A percentile compares a stretch with the other conserved stretches of the same genome.
phyloP scores from a whole-genome alignment of 169 alveolate genomes.

The Eimeria sp. region DNA sequence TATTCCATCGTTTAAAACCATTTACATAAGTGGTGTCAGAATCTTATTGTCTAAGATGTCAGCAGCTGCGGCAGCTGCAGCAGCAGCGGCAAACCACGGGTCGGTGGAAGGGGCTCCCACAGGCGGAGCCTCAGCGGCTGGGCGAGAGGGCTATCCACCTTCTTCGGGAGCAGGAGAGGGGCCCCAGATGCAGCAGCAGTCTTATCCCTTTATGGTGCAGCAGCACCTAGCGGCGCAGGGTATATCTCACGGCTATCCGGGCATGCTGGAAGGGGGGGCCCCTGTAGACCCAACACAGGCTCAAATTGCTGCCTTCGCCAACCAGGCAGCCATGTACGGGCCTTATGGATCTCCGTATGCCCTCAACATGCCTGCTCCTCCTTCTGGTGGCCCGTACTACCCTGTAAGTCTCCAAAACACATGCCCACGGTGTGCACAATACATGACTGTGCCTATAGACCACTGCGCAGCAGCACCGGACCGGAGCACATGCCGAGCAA shows the following conservation, averaged over 20 bases:
- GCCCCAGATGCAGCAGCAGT: slow-evolving; percentile 32
- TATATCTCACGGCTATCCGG: slow-evolving; percentile 65
- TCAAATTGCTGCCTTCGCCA: slow-evolving; percentile 76
- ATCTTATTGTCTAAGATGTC: slow-evolving; percentile 40
- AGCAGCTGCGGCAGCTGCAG: slow-evolving; percentile 52
- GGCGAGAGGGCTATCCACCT: slow-evolving; percentile 56
- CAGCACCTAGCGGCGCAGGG: slow-evolving; percentile 62
- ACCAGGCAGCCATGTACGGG: slow-evolving; percentile 75
- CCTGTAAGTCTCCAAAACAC: slow-evolving; percentile 36
- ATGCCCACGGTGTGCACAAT: neutral
- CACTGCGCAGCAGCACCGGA: neutral
- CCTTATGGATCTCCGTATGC: slow-evolving; percentile 77
- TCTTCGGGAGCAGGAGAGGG: slow-evolving; percentile 66
- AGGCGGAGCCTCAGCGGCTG: slow-evolving; percentile 38
- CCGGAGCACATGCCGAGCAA: neutral
- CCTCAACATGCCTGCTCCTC: slow-evolving; percentile 57
- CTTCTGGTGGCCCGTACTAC: slow-evolving; percentile 54
- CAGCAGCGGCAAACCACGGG: slow-evolving; percentile 66
- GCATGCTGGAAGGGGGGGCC: slow-evolving; percentile 69
- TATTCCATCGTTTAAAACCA: slow-evolving; percentile 49
- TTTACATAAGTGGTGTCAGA: slow-evolving; percentile 9
- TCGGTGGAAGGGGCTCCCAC: slow-evolving; percentile 65
- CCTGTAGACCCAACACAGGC: slow-evolving; percentile 72
- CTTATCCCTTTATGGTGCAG: slow-evolving; percentile 50
- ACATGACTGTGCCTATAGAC: neutral